Percentiles rank a stretch among this genome's conserved stretches.
phyloP scores from a whole-genome alignment of 495 filamentous ascomycete genomes.

The Aspergillus cavernicola region DNA sequence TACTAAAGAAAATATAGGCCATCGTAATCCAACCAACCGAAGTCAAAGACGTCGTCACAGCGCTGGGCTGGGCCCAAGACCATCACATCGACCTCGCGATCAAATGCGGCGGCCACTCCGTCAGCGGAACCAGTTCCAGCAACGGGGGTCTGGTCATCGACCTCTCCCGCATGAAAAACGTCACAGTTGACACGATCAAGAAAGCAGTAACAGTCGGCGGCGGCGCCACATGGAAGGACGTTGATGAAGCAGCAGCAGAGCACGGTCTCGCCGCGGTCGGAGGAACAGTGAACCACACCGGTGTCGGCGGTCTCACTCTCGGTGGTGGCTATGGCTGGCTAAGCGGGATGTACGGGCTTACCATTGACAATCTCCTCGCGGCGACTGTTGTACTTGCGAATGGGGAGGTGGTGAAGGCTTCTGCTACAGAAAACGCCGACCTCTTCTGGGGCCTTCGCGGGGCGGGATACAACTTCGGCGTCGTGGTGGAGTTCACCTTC shows the following conservation, averaged over 20 bases:
- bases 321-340: constrained; percentile 53
- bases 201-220: constrained; percentile 1
- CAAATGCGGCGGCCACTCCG: constrained; percentile 51
- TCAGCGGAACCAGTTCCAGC: constrained; percentile 4
- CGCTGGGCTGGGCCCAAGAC: constrained; percentile 39
- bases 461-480: constrained; percentile 38
- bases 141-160: constrained; percentile 6
- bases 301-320: constrained; percentile 50
- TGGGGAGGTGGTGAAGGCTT: constrained; percentile 32
- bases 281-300: constrained; percentile 52
- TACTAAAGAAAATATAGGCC: constrained; percentile 20
- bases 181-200: not conserved
- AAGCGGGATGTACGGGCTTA: constrained; percentile 39
- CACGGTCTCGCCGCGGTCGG: constrained; percentile 48
- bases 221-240: constrained; percentile 7
- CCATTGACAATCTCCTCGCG: constrained; percentile 44
- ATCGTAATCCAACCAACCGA: constrained; percentile 39
- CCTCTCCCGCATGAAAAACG: constrained; percentile 5
- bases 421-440: constrained; percentile 30
- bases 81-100: constrained; percentile 47
- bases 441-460: constrained; percentile 43
- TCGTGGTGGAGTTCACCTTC: constrained; percentile 38
- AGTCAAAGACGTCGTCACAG: constrained; percentile 33
- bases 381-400: constrained; percentile 43
- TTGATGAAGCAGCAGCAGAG: not conserved